Conservation (phyloP, 371 early-diverging fungal species). For the Mucor saturninus region DNA sequence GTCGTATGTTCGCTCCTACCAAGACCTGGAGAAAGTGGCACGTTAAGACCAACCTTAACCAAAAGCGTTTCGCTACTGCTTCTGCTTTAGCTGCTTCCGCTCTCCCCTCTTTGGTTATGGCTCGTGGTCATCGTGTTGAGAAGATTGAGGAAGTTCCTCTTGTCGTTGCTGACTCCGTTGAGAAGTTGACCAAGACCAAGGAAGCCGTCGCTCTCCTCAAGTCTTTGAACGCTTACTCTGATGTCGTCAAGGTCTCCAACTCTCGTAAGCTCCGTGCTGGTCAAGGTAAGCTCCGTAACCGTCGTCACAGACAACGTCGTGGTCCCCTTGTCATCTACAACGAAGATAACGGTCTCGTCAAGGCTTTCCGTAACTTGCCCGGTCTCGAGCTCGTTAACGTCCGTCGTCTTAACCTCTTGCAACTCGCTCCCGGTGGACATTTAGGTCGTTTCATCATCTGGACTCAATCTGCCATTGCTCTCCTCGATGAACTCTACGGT, state of each 20-base stretch:
- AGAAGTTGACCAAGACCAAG: conserved; percentile 95
- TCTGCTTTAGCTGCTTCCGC: conserved; percentile 99
- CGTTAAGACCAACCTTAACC: conserved; percentile 97
- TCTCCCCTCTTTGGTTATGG: conserved; percentile 94
- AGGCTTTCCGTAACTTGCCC: conserved; percentile 99
- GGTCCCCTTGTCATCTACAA: conserved; percentile 98
- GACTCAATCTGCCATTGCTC: conserved; percentile 97
- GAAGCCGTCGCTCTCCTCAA: conserved; percentile 94
- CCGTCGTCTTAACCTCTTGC: conserved; percentile 94
- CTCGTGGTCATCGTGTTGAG: conserved; percentile 99
- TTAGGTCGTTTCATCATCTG: conserved; percentile 99
- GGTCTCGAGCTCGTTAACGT: conserved; percentile 98
- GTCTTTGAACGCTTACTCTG: conserved; percentile 93
- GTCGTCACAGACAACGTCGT: conserved; percentile 97
- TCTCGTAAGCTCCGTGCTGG: conserved; percentile 98
- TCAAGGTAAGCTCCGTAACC: conserved; percentile 99
- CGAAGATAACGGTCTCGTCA: conserved; percentile 94
- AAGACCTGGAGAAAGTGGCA: conserved; percentile 99
- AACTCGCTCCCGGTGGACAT: conserved; percentile 99
- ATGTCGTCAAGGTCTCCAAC: conserved; percentile 97
- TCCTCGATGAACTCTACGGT: conserved; percentile 96
- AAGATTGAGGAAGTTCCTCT: conserved; percentile 97
- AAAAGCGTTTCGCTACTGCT: conserved; percentile 97
- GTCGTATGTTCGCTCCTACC: conserved; percentile 99
- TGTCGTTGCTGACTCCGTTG: conserved; percentile 86